These are phyloP conservation scores for Byssothecium circinans DNA, from an alignment of 2,329 filamentous ascomycete genomes.

Conservation along the genomic window DNA sequence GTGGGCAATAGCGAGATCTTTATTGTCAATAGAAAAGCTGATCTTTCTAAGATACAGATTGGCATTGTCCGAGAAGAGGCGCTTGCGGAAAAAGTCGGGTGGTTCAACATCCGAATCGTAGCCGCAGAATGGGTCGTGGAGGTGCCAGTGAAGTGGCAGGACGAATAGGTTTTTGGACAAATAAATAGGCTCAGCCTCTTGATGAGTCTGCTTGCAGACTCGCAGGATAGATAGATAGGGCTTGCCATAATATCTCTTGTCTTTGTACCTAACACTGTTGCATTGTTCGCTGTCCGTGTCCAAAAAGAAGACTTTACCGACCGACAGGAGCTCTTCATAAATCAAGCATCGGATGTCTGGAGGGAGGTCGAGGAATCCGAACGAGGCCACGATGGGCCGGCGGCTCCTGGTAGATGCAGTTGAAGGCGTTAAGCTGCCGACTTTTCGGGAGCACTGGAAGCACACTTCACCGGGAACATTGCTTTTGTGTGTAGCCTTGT, in stretches of 20 bases:
- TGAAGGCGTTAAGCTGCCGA: too few species aligned
- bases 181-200: constrained; percentile 18
- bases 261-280: constrained; percentile 2
- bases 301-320: constrained; percentile 18
- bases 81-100: not conserved
- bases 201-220: constrained; percentile 15
- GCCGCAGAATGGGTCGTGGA: constrained; percentile 1
- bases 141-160: constrained; percentile 9
- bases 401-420: too few species aligned
- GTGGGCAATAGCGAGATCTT: not conserved
- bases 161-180: constrained; percentile 19
- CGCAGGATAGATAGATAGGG: constrained; percentile 14
- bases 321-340: constrained; percentile 17
- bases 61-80: not conserved
- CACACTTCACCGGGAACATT: too few species aligned
- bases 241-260: constrained; percentile 1
- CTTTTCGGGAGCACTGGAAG: too few species aligned
- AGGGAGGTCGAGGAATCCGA: constrained; percentile 25
- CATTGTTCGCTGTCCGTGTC: constrained; percentile 2
- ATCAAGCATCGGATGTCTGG: constrained; percentile 14
- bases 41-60: not conserved
- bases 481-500: too few species aligned
- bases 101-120: not conserved
- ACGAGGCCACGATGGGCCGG: not conserved
- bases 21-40: not conserved